Evolutionary conservation across 352 stramenopile genomes (phyloP), one percentile per base, ranked within the genome.

Genomic region (Phytophthora podocarpi): DNA sequence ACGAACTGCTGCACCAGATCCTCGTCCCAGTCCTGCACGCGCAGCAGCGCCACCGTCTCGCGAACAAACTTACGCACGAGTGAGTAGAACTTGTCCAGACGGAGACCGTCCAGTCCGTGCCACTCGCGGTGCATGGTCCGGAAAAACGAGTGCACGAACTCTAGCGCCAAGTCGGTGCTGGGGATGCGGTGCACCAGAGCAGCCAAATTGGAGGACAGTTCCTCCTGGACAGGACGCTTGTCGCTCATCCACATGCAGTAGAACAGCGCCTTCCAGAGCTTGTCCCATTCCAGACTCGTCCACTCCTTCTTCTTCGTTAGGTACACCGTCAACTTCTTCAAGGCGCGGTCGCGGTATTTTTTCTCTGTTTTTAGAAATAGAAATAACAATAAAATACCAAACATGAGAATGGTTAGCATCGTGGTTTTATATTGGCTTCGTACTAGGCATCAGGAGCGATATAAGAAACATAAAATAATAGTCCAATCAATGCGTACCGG

Each of bases 211-310:
- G 70, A 66, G n/a, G 83, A 80, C 39, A 95, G 64, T 62, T 95
- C 86, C 32, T 92, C 74, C 66, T 95, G 86, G 10, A 95, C 77
- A 16, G 72, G 72, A 9, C 79, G 84, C 69, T 95, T 95, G 80
- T 95, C 86, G 65, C 83, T 93, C 86, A 95, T 95, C 86, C 86
- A 95, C 83, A 95, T 93, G 71, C 86, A 95, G 70, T 95, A 95
- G 62, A 93, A 95, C 7, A 95, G 79, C 70, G 86, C 86, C 64
- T 93, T 95, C 86, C 86, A 95, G 50, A 95, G 82, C 72, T 95
- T 95, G 74, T 95, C 86, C 80, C 81, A 90, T 57, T 95, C 86
- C 37, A 93, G 71, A 16, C 78, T 67, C 23, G 60, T 82, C 86
- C 86, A 95, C 54, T 80, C 62, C 31, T 50, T 70, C 62, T 87